Base-by-base conservation (phyloP, 352 stramenopile genomes). In the Peronosclerospora sorghi region DNA sequence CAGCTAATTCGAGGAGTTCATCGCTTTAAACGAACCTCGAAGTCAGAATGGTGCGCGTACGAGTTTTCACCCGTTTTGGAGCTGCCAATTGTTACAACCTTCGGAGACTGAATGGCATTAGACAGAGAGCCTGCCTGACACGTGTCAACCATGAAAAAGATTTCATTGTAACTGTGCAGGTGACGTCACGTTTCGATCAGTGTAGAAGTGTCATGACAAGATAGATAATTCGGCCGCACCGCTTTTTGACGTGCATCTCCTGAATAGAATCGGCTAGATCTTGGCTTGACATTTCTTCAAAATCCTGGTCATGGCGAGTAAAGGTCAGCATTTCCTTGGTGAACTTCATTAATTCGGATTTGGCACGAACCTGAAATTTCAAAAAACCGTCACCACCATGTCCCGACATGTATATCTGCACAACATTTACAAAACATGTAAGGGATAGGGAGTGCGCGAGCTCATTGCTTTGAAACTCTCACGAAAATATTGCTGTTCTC, bases 121-220 rank as follows among this genome's bases (percentile, higher is more conserved):
- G 75, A 79, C 21, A 98, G 69, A 35, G 92, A 97, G 27, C 91
- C 94, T 4, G 93, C 94, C 61, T 98, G 94, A 59, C 94, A 98
- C 5, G 94, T 98, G 75, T 98, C 94, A n/a, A 96, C 88, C 62
- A 97, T 95, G 55, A 97, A 97, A 38, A 98, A 92, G 15, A 98
- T 86, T 54, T 97, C 73, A 26, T 96, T 85, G 66, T 96, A 98
- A 34, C 80, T 88, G 43, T 18, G 26, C 15, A 23, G 2, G 26
- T 24, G 23, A 42, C 17, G 8, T 14, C 41, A 23, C 18, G 20
- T 40, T 14, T 20, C n/a, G 4, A 42, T 13, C 2, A 15, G 8
- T n/a, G n/a, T n/a, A n/a, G n/a, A n/a, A 17, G 19, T 48, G 7
- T 8, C 8, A 15, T 37, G 5, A 40, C n/a, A n/a, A 20, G 12